These are phyloP conservation scores for Rhodotorula sphaerocarpa DNA, from an alignment of 768 basidiomycete species.

Conservation along the genomic window DNA sequence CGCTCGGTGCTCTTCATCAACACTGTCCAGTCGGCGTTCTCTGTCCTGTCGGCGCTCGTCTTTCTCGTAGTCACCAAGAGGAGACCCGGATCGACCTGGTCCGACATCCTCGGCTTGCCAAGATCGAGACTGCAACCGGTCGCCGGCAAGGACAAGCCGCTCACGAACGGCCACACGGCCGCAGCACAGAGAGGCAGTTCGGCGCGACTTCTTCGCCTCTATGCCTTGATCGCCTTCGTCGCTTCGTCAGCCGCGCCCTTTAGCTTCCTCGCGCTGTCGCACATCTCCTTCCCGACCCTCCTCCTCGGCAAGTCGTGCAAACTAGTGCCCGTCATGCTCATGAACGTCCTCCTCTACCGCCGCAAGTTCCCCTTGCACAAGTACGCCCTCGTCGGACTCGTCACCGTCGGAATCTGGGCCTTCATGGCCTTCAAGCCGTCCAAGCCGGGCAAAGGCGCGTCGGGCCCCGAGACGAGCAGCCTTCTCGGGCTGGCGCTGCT, in stretches of 20 bases:
- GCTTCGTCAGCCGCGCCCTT: constrained; percentile 89
- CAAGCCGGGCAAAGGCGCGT: constrained; percentile 49
- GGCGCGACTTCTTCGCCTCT: constrained; percentile 56
- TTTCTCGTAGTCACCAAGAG: constrained; percentile 42
- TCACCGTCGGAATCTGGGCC: constrained; percentile 72
- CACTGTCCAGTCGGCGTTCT: constrained; percentile 71
- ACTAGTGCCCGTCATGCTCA: constrained; percentile 94
- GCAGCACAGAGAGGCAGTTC: constrained; percentile 38
- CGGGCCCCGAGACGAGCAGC: constrained; percentile 46
- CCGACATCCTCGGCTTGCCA: constrained; percentile 18
- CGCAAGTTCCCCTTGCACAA: constrained; percentile 87
- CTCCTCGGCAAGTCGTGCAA: constrained; percentile 98
- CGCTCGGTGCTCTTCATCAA: constrained; percentile 76
- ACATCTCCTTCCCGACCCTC: constrained; percentile 98
- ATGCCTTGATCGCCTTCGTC: constrained; percentile 75
- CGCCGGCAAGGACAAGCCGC: not conserved
- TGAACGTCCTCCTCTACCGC: constrained; percentile 92
- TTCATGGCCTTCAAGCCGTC: constrained; percentile 58
- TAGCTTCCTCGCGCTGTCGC: constrained; percentile 86
- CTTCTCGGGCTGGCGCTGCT: constrained; percentile 67
- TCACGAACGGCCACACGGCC: constrained; percentile 19
- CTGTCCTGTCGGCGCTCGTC: constrained; percentile 63
- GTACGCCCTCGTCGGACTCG: constrained; percentile 85
- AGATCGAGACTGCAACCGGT: not conserved
- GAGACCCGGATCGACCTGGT: constrained; percentile 1